Evolutionary conservation across 768 basidiomycete species (phyloP).

Genomic region (Amanita thiersii): DNA sequence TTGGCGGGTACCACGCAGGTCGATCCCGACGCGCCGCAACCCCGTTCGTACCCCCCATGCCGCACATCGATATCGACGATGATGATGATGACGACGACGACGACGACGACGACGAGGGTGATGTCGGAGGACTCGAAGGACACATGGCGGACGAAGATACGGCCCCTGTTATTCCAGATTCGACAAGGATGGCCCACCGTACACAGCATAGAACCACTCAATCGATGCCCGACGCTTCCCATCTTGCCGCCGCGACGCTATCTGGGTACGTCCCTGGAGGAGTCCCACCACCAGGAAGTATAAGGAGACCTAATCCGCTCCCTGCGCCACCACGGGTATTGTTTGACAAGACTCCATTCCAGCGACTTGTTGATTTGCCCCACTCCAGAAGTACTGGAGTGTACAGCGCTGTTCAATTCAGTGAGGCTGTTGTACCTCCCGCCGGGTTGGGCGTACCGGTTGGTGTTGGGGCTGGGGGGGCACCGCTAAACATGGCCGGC

Average conservation of each 20-base stretch:
- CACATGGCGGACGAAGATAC: constrained; percentile 12
- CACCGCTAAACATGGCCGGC: too few relatives aligned
- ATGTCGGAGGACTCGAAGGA: constrained; percentile 15
- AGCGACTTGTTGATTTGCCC: constrained; percentile 44
- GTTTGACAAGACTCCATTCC: constrained; percentile 51
- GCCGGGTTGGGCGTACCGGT: too few relatives aligned
- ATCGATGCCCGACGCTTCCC: constrained; percentile 23
- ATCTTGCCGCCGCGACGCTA: constrained; percentile 18
- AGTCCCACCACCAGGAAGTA: constrained; percentile 11
- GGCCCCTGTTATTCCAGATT: constrained; percentile 7
- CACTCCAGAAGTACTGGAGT: constrained; percentile 10
- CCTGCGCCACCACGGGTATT: constrained; percentile 56
- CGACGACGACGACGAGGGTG: constrained; percentile 10
- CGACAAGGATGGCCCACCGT: constrained; percentile 14
- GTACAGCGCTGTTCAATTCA: constrained; percentile 29
- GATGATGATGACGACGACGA: constrained; percentile 7
- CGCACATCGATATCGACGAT: too few relatives aligned
- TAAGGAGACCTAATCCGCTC: constrained; percentile 46
- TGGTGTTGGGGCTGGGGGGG: too few relatives aligned
- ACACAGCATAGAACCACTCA: constrained; percentile 14
- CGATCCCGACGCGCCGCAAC: constrained; percentile 17
- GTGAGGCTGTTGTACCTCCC: constrained; percentile 13
- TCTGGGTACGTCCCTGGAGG: constrained; percentile 23
- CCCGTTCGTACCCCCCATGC: constrained; percentile 18
- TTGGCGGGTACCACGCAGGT: not conserved